Evolutionary conservation across 441 rosid species (phyloP), one percentile per base, ranked within the genome.

Genomic region (Erodium trifolium): DNA sequence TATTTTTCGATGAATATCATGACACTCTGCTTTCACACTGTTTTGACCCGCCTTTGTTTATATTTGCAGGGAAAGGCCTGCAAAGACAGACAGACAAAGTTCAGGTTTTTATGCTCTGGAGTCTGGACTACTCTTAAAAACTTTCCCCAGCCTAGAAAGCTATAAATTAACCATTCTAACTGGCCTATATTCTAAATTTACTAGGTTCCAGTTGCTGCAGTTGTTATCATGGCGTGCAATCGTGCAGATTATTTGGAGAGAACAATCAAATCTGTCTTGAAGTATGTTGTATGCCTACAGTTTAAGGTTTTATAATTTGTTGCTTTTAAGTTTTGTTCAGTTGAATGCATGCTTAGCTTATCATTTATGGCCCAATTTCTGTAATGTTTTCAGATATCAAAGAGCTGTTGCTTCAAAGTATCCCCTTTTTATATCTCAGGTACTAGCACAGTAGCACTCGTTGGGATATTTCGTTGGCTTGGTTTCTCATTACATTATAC

Each of bases 151-250:
- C 63, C 47, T 11, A 68, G 60, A 35, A 60, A 53, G 23, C 37
- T 66, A 11, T 73, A 45, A 66, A 59, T 47, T 47, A 35, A 53
- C 76, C 49, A 49, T 68, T 71, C 45, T 71, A 63, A 74, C 63
- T 59, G 65, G 66, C 66, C 47, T 65, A 76, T 73, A 19, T 71
- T 10, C 76, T 74, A 68, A 51, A 67, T 73, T 71, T 34, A 23
- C 68, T 79, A 94, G 97, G 80, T 55, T 57, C 92, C 89, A 1
- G 77, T 91, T 65, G 99, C 98, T 47, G 98, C 98, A 66, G 88
- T 94, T 72, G 97, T 94, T 70, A 83, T 92, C 77, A 94, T 94
- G 98, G 98, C 99, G 2, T 94, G 99, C 87, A 92, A 86, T 77
- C 99, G 99, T 47, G 98, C 98, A 66, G 97, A 94, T 82, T 94